Percentiles rank a stretch among this genome's conserved stretches.
These are phyloP conservation scores for Nothomitra cinnamomea DNA, from an alignment of 2,329 filamentous ascomycete genomes.

Conservation along the genomic window DNA sequence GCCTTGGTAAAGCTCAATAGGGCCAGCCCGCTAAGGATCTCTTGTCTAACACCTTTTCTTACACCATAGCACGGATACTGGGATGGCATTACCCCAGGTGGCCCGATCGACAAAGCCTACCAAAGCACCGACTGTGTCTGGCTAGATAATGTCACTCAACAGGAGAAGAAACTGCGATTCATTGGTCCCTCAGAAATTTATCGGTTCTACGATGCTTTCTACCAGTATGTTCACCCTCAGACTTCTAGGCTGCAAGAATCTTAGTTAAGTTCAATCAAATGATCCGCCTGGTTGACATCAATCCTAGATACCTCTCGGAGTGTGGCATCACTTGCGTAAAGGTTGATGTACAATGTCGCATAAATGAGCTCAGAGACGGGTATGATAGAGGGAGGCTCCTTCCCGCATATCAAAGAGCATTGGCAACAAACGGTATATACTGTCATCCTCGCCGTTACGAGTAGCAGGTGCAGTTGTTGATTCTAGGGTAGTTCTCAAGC, in stretches of 20 bases:
- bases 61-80: slow-evolving; percentile 59
- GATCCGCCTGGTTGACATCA: background rate
- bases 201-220: slow-evolving; percentile 82
- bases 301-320: slow-evolving; percentile 44
- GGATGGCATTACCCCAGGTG: slow-evolving; percentile 66
- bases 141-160: slow-evolving; percentile 11
- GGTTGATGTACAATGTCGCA: slow-evolving; percentile 79
- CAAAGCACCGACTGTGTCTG: slow-evolving; percentile 47
- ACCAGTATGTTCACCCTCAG: slow-evolving; percentile 24
- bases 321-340: slow-evolving; percentile 77
- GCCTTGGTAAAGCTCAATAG: slow-evolving; percentile 54
- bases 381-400: slow-evolving; percentile 53
- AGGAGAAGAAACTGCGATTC: slow-evolving; percentile 49
- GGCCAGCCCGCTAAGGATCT: too few species aligned
- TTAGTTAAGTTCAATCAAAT: background rate
- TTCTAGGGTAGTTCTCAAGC: background rate
- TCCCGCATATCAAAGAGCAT: slow-evolving; percentile 66
- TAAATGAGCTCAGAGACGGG: slow-evolving; percentile 58
- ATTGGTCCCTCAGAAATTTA: slow-evolving; percentile 57
- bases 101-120: slow-evolving; percentile 60
- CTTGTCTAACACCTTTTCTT: slow-evolving; percentile 4
- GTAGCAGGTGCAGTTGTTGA: too few species aligned
- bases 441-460: background rate
- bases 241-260: background rate
- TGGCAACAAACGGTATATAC: slow-evolving; percentile 55